phyloP scores from a whole-genome alignment of 2,329 filamentous ascomycete species.

The Aspergillus brasiliensis region DNA sequence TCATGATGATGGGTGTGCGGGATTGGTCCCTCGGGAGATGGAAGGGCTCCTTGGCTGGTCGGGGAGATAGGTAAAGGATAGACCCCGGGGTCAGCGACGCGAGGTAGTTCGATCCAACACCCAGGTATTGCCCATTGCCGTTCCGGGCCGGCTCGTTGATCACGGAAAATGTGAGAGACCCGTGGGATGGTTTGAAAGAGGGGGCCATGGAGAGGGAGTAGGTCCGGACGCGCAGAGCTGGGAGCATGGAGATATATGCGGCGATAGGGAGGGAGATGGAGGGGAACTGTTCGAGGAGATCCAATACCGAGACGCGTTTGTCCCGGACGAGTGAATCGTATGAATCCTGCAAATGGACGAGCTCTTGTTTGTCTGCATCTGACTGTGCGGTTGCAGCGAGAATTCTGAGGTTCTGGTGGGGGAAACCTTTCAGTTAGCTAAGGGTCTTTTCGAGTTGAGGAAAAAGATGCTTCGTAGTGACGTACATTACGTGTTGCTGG shows the following conservation, averaged over 20 bases:
- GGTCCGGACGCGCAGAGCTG: conserved; percentile 74
- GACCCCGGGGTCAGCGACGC: conserved; percentile 40
- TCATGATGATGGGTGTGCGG: conserved; percentile 41
- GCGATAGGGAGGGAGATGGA: conserved; percentile 63
- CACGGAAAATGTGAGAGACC: conserved; percentile 69
- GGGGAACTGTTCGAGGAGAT: conserved; percentile 67
- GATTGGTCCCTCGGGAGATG: conserved; percentile 33
- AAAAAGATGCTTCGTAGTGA: too few relatives aligned
- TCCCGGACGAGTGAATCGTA: neutral
- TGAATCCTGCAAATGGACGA: neutral
- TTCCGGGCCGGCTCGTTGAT: conserved; percentile 57
- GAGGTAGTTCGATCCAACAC: conserved; percentile 64
- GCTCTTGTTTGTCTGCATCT: too few relatives aligned
- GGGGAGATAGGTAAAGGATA: conserved; percentile 25
- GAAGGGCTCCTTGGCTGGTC: conserved; percentile 36
- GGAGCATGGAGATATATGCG: conserved; percentile 71
- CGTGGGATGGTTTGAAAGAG: conserved; percentile 56
- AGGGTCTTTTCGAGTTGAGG: too few relatives aligned
- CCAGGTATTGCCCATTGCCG: conserved; percentile 53
- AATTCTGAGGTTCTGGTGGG: too few relatives aligned
- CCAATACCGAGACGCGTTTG: conserved; percentile 47
- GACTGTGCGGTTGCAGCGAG: too few relatives aligned
- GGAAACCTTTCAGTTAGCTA: too few relatives aligned
- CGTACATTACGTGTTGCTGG: conserved; percentile 50
- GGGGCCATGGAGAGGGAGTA: conserved; percentile 78